Evolutionary conservation across 768 basidiomycete species (phyloP).

Genomic region (Tubosaeta sp.): DNA sequence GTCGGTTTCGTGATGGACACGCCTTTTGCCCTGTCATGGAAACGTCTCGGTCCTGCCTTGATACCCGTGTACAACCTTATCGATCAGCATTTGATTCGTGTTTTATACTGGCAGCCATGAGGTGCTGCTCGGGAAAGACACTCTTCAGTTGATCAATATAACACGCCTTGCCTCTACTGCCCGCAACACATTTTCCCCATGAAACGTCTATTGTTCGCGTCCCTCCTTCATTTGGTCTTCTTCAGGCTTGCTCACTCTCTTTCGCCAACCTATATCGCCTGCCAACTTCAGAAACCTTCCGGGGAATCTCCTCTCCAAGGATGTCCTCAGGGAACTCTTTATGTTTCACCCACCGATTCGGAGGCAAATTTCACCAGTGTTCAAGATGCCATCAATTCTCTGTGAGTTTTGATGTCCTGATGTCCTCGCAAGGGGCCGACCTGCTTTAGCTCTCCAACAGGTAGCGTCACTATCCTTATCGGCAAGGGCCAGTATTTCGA

Average conservation of each 20-base stretch:
- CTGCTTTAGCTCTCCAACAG: constrained; percentile 37
- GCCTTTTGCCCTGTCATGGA: no score
- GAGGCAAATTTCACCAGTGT: constrained; percentile 45
- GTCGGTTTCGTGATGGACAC: no score
- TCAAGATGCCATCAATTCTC: constrained; percentile 52
- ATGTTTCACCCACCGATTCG: constrained; percentile 47
- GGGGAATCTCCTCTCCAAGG: constrained; percentile 42
- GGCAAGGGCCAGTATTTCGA: constrained; percentile 59
- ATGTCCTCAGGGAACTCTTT: constrained; percentile 57
- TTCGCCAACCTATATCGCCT: constrained; percentile 44
- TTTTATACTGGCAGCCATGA: no score
- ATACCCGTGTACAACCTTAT: no score
- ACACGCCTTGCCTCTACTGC: not conserved
- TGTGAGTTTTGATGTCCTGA: constrained; percentile 37
- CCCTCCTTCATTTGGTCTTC: constrained; percentile 2
- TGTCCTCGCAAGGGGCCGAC: not conserved
- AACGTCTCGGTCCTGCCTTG: no score
- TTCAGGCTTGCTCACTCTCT: constrained; percentile 25
- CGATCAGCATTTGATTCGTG: no score
- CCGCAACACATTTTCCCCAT: constrained; percentile 1
- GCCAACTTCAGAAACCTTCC: constrained; percentile 48
- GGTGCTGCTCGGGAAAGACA: no score
- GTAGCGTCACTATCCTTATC: constrained; percentile 47
- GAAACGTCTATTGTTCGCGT: constrained; percentile 3
- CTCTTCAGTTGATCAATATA: no score